These are phyloP conservation scores for Starmerella stellata DNA, from an alignment of 805 yeast species.

Conservation along the genomic window DNA sequence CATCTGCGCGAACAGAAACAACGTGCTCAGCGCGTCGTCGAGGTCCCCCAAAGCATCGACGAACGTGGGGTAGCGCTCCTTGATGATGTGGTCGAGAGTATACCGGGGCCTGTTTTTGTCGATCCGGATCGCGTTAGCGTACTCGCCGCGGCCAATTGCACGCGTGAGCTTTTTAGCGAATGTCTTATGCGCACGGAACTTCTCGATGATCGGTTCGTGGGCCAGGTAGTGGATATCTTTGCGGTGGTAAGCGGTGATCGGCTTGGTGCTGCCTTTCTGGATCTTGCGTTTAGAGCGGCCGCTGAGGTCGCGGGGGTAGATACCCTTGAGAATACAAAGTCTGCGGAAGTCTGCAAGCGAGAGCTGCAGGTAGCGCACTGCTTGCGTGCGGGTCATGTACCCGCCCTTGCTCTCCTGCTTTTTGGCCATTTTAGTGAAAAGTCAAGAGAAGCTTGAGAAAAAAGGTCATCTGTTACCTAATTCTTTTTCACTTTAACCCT, in stretches of 20 bases:
- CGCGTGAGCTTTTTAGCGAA: slow-evolving; percentile 78
- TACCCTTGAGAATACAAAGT: slow-evolving; percentile 92
- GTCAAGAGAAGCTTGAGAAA: no score
- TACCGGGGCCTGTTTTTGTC: slow-evolving; percentile 69
- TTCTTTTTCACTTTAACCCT: no score
- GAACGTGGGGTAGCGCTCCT: slow-evolving; percentile 90
- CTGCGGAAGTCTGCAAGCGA: slow-evolving; percentile 87
- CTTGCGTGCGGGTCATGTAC: slow-evolving; percentile 86
- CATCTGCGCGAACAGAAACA: slow-evolving; percentile 81
- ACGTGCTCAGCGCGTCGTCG: slow-evolving; percentile 90
- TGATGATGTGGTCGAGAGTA: slow-evolving; percentile 74
- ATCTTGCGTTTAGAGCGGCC: slow-evolving; percentile 93
- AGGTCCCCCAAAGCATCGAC: slow-evolving; percentile 79
- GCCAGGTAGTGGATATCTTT: slow-evolving; percentile 87
- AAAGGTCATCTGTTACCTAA: no score
- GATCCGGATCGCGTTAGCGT: slow-evolving; percentile 67
- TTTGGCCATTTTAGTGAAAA: slow-evolving; percentile 14
- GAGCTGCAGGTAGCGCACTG: slow-evolving; percentile 76
- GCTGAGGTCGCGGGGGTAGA: slow-evolving; percentile 68
- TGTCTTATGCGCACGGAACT: slow-evolving; percentile 87
- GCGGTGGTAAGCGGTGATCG: slow-evolving; percentile 79
- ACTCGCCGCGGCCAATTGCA: slow-evolving; percentile 84
- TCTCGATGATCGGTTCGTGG: slow-evolving; percentile 84
- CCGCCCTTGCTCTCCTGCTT: slow-evolving; percentile 16
- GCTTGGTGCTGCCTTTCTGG: slow-evolving; percentile 93